Evolutionary conservation across 306 rosid species (phyloP).

Genomic region (Corylus avellana): DNA sequence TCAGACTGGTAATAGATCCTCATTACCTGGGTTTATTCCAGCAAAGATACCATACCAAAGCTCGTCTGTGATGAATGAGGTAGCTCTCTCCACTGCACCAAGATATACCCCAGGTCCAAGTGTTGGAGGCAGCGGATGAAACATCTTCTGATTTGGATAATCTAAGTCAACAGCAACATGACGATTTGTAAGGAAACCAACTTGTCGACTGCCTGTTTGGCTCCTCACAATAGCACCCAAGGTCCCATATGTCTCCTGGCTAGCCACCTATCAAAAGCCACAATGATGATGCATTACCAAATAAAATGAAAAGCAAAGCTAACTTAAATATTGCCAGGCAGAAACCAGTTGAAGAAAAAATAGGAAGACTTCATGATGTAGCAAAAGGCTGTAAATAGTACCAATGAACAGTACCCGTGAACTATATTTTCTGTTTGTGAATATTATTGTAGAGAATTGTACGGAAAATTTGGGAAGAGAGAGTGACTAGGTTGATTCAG

Average conservation of each 20-base stretch:
- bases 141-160: constrained; percentile 99
- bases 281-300: constrained; percentile 10
- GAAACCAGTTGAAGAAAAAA: not conserved
- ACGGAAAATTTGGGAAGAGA: too few species aligned
- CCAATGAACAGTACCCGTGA: too few species aligned
- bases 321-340: not conserved
- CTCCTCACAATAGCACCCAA: constrained; percentile 97
- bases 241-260: constrained; percentile 98
- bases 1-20: constrained; percentile 7
- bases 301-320: constrained; percentile 24
- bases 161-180: constrained; percentile 97
- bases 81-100: constrained; percentile 99
- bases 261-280: constrained; percentile 71
- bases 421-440: too few species aligned
- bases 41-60: constrained; percentile 99
- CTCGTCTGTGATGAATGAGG: constrained; percentile 96
- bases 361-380: too few species aligned
- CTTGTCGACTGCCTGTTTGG: constrained; percentile 91
- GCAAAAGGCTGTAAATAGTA: too few species aligned
- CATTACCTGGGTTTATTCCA: constrained; percentile 97
- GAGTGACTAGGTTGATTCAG: too few species aligned
- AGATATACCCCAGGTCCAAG: constrained; percentile 98
- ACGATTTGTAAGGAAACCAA: constrained; percentile 98
- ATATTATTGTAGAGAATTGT: too few species aligned
- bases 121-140: constrained; percentile 96